Evolutionary conservation across 2,329 filamentous ascomycete genomes (phyloP), one percentile per base, ranked within the genome.

Genomic region (Penicillium sp.): DNA sequence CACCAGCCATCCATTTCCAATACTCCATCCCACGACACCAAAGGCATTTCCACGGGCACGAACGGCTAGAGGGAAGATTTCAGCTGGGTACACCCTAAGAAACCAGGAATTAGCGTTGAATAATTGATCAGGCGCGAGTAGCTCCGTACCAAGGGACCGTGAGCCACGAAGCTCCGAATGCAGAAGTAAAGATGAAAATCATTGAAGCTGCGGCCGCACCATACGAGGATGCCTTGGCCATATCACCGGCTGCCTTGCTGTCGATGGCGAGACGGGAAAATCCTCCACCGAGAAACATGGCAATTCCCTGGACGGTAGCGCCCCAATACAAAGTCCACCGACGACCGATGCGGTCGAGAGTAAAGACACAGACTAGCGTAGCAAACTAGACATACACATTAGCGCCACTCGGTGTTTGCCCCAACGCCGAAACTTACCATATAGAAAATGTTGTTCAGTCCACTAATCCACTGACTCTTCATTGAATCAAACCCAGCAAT

Each of bases 1-100:
- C 58, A 78, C 75, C 60, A 82, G 70, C 85, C 85, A 89, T 16
- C 87, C 87, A 61, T 90, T 90, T 0, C 89, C 88, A 49, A 91
- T 89, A 14, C 80, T 84, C 89, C 88, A 92, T 0, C 89, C 88
- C 0, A 90, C 82, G 0, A 91, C 88, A 20, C 89, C 88, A 82
- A 85, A 90, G 0, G 88, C 87, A 58, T 90, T 91, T 6, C 88
- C 89, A 63, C 88, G 87, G 1, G 89, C 88, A 22, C 89, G 82
- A 0, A 90, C 81, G 57, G 87, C 82, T 0, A 90, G 73, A 0
- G 88, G 87, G 65, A 89, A 91, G 54, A 90, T 90, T 67, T 92
- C 88, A 1, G 88, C 86, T 0, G 85, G 86, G 53, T 88, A 88
- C 0, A 89, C 72, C 83, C 49, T 51, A 9, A 16, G 8, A 34